These are phyloP conservation scores for Dictyostelium discoideum DNA, from an alignment of 78 protist genomes.

Conservation along the genomic window DNA sequence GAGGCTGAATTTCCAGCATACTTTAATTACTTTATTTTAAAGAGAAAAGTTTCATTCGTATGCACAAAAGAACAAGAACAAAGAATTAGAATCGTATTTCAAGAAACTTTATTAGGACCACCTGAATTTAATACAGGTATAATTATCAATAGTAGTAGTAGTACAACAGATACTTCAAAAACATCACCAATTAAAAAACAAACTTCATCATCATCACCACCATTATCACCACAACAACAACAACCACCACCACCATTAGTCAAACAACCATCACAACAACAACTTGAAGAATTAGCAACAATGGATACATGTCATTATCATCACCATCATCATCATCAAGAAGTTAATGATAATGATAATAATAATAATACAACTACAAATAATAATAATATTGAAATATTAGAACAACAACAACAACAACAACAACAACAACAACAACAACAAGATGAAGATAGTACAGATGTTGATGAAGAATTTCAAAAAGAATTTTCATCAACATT, in stretches of 20 bases:
- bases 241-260: neutral
- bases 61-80: constrained; percentile 57
- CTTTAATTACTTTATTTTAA: constrained; percentile 67
- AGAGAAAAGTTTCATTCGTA: constrained; percentile 61
- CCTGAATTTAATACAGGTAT: constrained; percentile 9
- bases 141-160: neutral
- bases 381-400: neutral
- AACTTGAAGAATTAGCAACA: neutral
- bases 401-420: neutral
- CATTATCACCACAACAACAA: neutral
- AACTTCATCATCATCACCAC: neutral
- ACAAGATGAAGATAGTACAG: neutral
- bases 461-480: constrained; percentile 23
- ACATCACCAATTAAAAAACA: neutral
- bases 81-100: constrained; percentile 62
- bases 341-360: neutral
- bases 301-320: constrained; percentile 10
- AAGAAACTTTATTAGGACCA: constrained; percentile 83
- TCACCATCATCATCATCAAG: neutral
- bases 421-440: neutral
- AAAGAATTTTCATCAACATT: constrained; percentile 31
- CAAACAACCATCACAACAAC: neutral
- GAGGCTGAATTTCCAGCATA: constrained; percentile 85
- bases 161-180: neutral
- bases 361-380: neutral